phyloP scores from a whole-genome alignment of 352 stramenopile species.

The Globisporangium mamillatum region DNA sequence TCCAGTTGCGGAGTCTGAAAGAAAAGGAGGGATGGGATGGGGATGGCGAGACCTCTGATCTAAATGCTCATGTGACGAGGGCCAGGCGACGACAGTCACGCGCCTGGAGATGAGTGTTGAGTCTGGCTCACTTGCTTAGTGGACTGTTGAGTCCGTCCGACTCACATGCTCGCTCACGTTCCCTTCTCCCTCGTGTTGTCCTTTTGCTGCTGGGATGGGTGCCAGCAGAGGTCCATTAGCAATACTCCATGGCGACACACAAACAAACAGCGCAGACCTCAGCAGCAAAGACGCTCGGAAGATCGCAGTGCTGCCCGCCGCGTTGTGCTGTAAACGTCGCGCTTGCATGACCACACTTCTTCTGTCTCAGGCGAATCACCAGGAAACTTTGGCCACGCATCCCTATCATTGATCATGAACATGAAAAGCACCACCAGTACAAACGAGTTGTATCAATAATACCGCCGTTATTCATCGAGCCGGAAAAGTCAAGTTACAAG shows the following conservation, averaged over 20 bases:
- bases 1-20: no score
- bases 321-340: conserved; percentile 25
- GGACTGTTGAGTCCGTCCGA: no score
- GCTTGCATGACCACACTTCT: conserved; percentile 43
- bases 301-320: conserved; percentile 14
- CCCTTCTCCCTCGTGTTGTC: not conserved
- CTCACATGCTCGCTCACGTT: not conserved
- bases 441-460: no score
- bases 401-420: no score
- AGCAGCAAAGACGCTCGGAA: conserved; percentile 10
- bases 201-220: conserved; percentile 25
- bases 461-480: no score
- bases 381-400: not conserved
- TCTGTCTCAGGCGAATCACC: conserved; percentile 17
- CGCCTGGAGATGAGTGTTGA: not conserved
- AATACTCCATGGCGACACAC: not conserved
- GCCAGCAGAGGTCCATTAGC: not conserved
- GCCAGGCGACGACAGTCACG: not conserved
- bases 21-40: no score
- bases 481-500: no score
- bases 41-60: not conserved
- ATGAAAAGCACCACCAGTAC: not conserved
- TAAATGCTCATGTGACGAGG: conserved; percentile 2
- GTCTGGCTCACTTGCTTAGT: no score
- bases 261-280: not conserved